phyloP scores from a whole-genome alignment of 140 eudicot species.

The Bidens hawaiensis region DNA sequence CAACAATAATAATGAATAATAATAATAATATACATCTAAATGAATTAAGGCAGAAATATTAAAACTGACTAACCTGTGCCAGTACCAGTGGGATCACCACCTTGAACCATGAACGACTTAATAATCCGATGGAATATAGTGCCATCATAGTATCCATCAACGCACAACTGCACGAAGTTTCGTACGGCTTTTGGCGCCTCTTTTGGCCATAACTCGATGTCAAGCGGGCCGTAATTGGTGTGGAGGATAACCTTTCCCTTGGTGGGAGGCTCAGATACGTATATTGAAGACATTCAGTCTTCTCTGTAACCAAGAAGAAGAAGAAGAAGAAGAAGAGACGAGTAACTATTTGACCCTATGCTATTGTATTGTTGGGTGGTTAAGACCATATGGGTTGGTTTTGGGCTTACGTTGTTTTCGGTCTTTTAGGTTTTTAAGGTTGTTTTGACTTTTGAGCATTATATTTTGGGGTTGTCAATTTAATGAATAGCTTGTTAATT shows the following conservation, averaged over 20 bases:
- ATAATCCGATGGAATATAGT: slow-evolving; percentile 83
- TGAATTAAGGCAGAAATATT: neutral
- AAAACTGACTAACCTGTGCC: slow-evolving; percentile 69
- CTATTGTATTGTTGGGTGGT: no score
- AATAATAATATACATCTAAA: neutral
- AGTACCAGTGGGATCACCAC: slow-evolving; percentile 94
- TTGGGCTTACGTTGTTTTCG: no score
- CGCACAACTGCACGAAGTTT: slow-evolving; percentile 87
- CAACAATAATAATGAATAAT: no score
- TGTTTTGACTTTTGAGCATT: no score
- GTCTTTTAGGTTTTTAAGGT: no score
- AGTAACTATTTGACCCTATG: no score
- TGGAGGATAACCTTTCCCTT: slow-evolving; percentile 75
- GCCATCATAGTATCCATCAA: slow-evolving; percentile 83
- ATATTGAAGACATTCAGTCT: slow-evolving; percentile 73
- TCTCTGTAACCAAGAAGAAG: neutral
- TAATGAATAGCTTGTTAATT: no score
- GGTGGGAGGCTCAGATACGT: slow-evolving; percentile 93
- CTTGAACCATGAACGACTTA: slow-evolving; percentile 83
- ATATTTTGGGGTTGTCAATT: no score
- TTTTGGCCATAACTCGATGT: slow-evolving; percentile 94
- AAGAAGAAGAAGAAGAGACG: slow-evolving; percentile 18
- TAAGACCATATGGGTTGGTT: no score
- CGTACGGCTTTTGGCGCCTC: slow-evolving; percentile 95
- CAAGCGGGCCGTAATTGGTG: slow-evolving; percentile 79